Base-by-base conservation (phyloP, 78 protist species). In the Dictyostelium intermedium region DNA sequence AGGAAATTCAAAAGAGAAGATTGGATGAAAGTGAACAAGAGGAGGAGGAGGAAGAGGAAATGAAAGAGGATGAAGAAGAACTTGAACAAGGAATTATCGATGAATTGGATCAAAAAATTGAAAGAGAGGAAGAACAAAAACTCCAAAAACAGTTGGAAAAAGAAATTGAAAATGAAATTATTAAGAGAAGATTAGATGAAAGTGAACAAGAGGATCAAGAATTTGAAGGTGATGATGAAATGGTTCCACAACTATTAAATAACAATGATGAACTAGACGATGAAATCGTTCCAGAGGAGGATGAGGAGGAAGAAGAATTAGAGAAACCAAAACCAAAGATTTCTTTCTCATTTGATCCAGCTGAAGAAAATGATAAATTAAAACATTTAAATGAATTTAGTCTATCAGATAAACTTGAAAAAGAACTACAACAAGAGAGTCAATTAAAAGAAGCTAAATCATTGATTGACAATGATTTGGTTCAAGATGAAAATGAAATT, bases 101-200 rank as follows among this genome's bases (percentile, higher is more conserved):
- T 4, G 43, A 39, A 39, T 5, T 39, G 43, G 43, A 39, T 39
- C 2, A 39, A 39, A 39, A 4, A 39, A 39, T 39, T 5, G 63
- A 50, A 3, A 50, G 20, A 56, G 41, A 80, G 53, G 37, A 45
- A 18, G 18, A 18, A 1, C 23, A 77, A n/a, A n/a, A 77, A 20
- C n/a, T 25, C 7, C 25, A 32, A 73, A 80, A 80, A 43, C 69
- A 80, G 14, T 25, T 80, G 7, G 45, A 35, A 47, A 16, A 41
- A 50, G 85, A 41, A 32, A 80, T 80, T 80, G 70, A 80, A 80
- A 27, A 80, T 5, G 43, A 82, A 77, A 77, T 77, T 16, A 2
- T 77, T n/a, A 35, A 77, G 34, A 45, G 69, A 27, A 80, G 41
- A 47, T 13, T 5, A 1, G 45, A 30, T 3, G 77, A 32, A 25